phyloP scores from a whole-genome alignment of 2,329 filamentous ascomycete genomes.

The Neonectria punicea region DNA sequence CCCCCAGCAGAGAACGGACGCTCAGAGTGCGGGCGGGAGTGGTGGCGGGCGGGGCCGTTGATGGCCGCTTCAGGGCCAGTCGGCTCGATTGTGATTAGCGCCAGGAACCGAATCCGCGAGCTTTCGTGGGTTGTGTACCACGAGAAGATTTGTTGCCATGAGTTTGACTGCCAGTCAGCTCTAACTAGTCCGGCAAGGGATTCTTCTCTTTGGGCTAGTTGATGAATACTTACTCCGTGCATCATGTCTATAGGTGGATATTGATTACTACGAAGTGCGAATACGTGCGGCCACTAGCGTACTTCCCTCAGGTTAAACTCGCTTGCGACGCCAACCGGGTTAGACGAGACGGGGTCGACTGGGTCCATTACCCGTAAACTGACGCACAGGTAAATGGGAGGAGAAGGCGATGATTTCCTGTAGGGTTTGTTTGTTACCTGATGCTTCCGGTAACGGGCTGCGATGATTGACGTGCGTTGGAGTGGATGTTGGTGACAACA shows the following conservation, averaged over 20 bases:
- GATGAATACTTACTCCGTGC: background rate
- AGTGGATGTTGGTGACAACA: background rate
- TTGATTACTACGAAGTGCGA: background rate
- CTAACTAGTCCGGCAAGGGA: background rate
- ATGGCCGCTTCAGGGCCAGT: slow-evolving; percentile 17
- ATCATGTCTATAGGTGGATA: background rate
- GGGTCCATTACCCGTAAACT: background rate
- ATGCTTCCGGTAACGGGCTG: background rate
- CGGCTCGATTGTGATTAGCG: slow-evolving; percentile 4
- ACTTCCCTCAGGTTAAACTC: slow-evolving; percentile 13
- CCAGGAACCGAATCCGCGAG: slow-evolving; percentile 1
- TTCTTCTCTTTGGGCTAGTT: background rate
- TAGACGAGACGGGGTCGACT: background rate
- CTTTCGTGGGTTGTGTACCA: background rate
- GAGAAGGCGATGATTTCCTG: background rate
- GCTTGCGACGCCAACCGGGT: slow-evolving; percentile 2
- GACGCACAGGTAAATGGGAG: slow-evolving; percentile 4
- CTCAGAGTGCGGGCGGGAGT: slow-evolving; percentile 19
- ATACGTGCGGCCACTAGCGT: background rate
- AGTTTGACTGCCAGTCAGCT: background rate
- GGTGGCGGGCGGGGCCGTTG: slow-evolving; percentile 21
- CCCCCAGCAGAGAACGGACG: slow-evolving; percentile 12
- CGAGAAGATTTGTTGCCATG: background rate
- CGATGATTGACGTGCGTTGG: background rate
- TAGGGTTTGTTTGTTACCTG: background rate